These are phyloP conservation scores for Hippophae gyantsensis DNA, from an alignment of 306 rosid species.

Conservation along the genomic window DNA sequence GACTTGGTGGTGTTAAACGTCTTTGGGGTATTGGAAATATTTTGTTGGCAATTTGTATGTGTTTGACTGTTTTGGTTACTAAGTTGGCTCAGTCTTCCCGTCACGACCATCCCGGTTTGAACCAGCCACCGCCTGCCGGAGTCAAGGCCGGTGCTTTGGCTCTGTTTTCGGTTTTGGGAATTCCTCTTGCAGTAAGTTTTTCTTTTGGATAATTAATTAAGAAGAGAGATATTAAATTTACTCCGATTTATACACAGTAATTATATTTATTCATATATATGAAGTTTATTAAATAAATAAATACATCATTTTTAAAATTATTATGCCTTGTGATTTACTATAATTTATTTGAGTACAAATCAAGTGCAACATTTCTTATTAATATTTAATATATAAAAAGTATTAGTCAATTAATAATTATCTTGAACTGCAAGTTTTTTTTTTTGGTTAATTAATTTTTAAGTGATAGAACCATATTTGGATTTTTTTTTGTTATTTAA, in stretches of 20 bases:
- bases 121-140: conserved; percentile 25
- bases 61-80: conserved; percentile 47
- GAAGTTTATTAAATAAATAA: no score
- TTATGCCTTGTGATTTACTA: no score
- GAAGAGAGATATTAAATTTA: no score
- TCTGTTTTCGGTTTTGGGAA: conserved; percentile 56
- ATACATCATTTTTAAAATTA: no score
- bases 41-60: conserved; percentile 42
- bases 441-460: not conserved
- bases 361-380: no score
- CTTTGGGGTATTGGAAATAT: conserved; percentile 75
- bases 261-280: no score
- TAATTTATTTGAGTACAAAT: no score
- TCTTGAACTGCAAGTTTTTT: conserved; percentile 19
- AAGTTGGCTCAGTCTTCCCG: conserved; percentile 42
- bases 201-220: not conserved
- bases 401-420: no score
- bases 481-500: not conserved
- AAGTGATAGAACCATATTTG: not conserved
- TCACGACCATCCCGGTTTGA: not conserved
- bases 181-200: conserved; percentile 57
- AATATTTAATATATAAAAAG: no score
- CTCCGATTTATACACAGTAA: no score
- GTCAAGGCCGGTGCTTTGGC: conserved; percentile 56
- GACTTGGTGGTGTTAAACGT: conserved; percentile 57